phyloP scores from a whole-genome alignment of 140 eudicot species.

The Oenanthe javanica region DNA sequence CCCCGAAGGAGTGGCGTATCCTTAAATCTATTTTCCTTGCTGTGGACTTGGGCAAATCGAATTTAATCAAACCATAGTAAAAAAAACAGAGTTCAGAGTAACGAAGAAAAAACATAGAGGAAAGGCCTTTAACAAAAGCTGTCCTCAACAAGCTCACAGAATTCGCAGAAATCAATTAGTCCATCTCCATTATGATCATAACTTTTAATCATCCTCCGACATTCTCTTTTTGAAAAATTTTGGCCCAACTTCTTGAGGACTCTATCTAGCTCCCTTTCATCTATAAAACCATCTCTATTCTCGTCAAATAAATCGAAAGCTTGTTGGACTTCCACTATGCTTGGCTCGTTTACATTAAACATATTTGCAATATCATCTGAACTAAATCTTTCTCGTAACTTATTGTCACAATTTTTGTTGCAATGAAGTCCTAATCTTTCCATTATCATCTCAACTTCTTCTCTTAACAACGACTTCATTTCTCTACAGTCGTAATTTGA shows the following conservation, averaged over 20 bases:
- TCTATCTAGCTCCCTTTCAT: conserved; percentile 36
- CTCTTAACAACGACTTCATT: conserved; percentile 12
- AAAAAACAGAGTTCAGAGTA: neutral
- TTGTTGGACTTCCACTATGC: conserved; percentile 50
- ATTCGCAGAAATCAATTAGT: conserved; percentile 31
- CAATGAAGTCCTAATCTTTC: conserved; percentile 41
- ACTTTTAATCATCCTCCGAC: conserved; percentile 33
- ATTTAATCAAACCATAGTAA: neutral
- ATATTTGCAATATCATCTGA: conserved; percentile 26
- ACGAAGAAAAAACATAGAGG: neutral
- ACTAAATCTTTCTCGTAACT: conserved; percentile 19
- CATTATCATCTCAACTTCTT: conserved; percentile 40
- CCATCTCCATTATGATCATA: conserved; percentile 45
- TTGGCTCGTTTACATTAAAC: conserved; percentile 38
- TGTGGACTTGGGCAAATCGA: neutral
- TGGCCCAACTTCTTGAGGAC: conserved; percentile 38
- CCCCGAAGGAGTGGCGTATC: too few relatives aligned
- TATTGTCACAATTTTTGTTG: conserved; percentile 29
- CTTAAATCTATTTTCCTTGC: too few relatives aligned
- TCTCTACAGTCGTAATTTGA: neutral
- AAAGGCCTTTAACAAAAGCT: conserved; percentile 21
- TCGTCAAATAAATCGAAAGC: conserved; percentile 53
- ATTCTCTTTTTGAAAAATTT: conserved; percentile 25
- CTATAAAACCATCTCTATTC: conserved; percentile 48
- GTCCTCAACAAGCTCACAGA: conserved; percentile 38